phyloP scores from a whole-genome alignment of 768 basidiomycete genomes.

The Boletus insuetus region DNA sequence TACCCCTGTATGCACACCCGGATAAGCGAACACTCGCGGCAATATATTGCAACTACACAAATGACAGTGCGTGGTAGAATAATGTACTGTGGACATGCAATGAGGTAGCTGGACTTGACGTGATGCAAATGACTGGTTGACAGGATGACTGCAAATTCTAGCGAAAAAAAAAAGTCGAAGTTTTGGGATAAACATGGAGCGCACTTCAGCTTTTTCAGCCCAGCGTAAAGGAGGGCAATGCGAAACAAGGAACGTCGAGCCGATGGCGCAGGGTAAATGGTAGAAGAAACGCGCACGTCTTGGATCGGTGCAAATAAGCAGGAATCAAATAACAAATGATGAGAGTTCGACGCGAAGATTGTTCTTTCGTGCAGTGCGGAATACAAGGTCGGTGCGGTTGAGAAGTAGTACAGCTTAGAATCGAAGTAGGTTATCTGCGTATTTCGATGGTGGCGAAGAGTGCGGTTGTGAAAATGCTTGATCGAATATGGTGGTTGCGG shows the following conservation, averaged over 20 bases:
- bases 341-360: conserved; percentile 36
- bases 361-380: conserved; percentile 25
- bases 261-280: conserved; percentile 30
- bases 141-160: conserved; percentile 28
- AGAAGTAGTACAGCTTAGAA: conserved; percentile 17
- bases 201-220: conserved; percentile 28
- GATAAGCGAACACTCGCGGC: conserved; percentile 15
- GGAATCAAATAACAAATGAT: conserved; percentile 30
- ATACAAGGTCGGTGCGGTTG: conserved; percentile 18
- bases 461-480: conserved; percentile 24
- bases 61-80: conserved; percentile 27
- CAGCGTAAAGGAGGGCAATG: conserved; percentile 16
- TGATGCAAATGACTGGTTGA: conserved; percentile 25
- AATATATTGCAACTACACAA: conserved; percentile 31
- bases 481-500: conserved; percentile 20
- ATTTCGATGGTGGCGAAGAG: conserved; percentile 23
- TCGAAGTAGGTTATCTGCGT: conserved; percentile 26
- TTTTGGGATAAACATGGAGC: conserved; percentile 26
- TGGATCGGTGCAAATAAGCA: conserved; percentile 36
- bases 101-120: conserved; percentile 20
- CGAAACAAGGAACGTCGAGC: conserved; percentile 21
- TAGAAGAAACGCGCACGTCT: conserved; percentile 24
- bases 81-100: conserved; percentile 24
- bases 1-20: conserved; percentile 10
- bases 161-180: conserved; percentile 5